phyloP scores from a whole-genome alignment of 257 asterid genomes.

The Przewalskia tangutica region DNA sequence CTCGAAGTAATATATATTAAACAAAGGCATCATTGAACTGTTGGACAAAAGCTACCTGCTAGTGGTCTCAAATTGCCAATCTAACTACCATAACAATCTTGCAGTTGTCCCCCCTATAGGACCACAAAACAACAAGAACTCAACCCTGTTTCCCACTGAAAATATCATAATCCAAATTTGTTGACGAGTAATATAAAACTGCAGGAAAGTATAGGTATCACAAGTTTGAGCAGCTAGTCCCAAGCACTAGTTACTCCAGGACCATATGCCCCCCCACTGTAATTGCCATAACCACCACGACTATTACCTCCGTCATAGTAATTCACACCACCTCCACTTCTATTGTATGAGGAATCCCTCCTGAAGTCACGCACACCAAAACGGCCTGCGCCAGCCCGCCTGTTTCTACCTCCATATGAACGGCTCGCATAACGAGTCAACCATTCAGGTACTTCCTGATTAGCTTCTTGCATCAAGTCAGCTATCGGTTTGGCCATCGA shows the following conservation, averaged over 20 bases:
- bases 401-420: slow-evolving; percentile 47
- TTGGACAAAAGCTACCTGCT: neutral
- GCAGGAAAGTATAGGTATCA: neutral
- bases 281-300: slow-evolving; percentile 24
- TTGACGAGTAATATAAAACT: neutral
- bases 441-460: slow-evolving; percentile 92
- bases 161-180: slow-evolving; percentile 2
- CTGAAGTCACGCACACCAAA: slow-evolving; percentile 78
- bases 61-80: slow-evolving; percentile 1
- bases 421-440: slow-evolving; percentile 58
- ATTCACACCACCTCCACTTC: slow-evolving; percentile 32
- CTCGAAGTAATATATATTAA: neutral
- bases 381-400: slow-evolving; percentile 64
- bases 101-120: neutral
- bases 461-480: slow-evolving; percentile 73
- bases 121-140: neutral
- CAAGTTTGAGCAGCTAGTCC: slow-evolving; percentile 26
- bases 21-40: slow-evolving; percentile 5
- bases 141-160: neutral
- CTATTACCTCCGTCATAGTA: slow-evolving; percentile 26
- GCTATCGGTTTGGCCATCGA: slow-evolving; percentile 62
- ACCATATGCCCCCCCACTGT: slow-evolving; percentile 32
- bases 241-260: slow-evolving; percentile 50
- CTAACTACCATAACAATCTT: slow-evolving; percentile 2
- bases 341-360: slow-evolving; percentile 38